Percentiles rank a stretch among this genome's conserved stretches.
Conservation (phyloP, 2,329 filamentous ascomycete species). For the Venturia nashicola region DNA sequence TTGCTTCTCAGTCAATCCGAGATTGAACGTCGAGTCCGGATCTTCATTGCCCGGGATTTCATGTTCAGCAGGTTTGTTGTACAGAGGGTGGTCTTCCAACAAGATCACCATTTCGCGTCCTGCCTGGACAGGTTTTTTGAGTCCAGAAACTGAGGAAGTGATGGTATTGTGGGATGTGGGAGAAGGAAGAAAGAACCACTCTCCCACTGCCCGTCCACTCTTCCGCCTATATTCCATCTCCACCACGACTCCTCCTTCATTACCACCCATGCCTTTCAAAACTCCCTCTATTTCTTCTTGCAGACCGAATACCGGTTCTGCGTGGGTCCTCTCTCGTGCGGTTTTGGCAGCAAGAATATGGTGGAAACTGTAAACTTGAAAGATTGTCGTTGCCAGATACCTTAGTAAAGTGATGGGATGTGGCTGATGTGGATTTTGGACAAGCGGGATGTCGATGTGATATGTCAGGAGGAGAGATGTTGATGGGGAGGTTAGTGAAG, state of each 20-base stretch:
- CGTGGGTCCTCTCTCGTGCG: slow-evolving; percentile 63
- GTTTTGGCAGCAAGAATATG: slow-evolving; percentile 63
- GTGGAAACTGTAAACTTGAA: slow-evolving; percentile 59
- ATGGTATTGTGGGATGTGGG: neutral
- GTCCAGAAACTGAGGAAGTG: slow-evolving; percentile 13
- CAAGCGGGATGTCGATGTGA: slow-evolving; percentile 65
- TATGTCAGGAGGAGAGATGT: slow-evolving; percentile 69
- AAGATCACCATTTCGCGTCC: slow-evolving; percentile 43
- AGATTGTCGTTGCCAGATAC: slow-evolving; percentile 80
- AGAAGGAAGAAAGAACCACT: slow-evolving; percentile 48
- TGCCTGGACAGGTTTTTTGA: neutral
- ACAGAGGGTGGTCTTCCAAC: slow-evolving; percentile 66
- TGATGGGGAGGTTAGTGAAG: slow-evolving; percentile 51
- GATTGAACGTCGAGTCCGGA: slow-evolving; percentile 65
- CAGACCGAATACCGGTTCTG: slow-evolving; percentile 68
- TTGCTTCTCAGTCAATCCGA: slow-evolving; percentile 86
- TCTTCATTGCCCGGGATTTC: slow-evolving; percentile 37
- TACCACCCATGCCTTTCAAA: slow-evolving; percentile 51
- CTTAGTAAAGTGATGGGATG: slow-evolving; percentile 58
- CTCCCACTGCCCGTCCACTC: slow-evolving; percentile 64
- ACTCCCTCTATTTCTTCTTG: slow-evolving; percentile 67
- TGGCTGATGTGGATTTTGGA: slow-evolving; percentile 33
- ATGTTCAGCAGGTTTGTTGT: slow-evolving; percentile 29
- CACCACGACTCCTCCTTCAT: slow-evolving; percentile 54
- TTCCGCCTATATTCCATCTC: slow-evolving; percentile 79